These are phyloP conservation scores for Eutrema heterophyllum DNA, from an alignment of 345 rosid genomes.

Conservation along the genomic window DNA sequence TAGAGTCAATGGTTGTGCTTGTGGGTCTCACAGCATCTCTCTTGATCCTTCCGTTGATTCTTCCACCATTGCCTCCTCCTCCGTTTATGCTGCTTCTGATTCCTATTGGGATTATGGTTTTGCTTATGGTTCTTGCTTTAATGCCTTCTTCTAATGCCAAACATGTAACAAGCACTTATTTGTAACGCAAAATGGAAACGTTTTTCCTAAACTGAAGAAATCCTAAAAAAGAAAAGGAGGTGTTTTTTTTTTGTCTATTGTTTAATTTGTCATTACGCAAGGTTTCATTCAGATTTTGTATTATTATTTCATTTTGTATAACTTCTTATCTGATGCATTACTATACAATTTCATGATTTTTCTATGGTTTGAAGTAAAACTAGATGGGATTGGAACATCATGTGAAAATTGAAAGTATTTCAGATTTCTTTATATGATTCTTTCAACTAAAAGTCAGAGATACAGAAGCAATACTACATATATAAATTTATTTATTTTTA, in stretches of 20 bases:
- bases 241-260: background rate
- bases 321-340: background rate
- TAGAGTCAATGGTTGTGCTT: slow-evolving; percentile 54
- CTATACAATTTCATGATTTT: background rate
- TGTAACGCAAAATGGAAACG: slow-evolving; percentile 1
- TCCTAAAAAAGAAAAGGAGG: background rate
- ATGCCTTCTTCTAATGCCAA: slow-evolving; percentile 49
- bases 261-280: background rate
- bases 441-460: background rate
- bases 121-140: slow-evolving; percentile 70
- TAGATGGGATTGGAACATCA: background rate
- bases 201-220: slow-evolving; percentile 2
- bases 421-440: no score
- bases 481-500: background rate
- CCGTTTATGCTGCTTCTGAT: slow-evolving; percentile 73
- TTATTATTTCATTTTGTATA: slow-evolving; percentile 10
- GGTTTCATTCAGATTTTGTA: slow-evolving; percentile 17
- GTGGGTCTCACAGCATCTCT: slow-evolving; percentile 60
- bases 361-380: background rate
- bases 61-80: slow-evolving; percentile 85
- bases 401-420: background rate
- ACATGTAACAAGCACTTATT: slow-evolving; percentile 12
- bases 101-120: slow-evolving; percentile 60
- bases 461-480: background rate
- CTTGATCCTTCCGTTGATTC: slow-evolving; percentile 70